Percentiles rank a stretch among this genome's conserved stretches.
Evolutionary conservation across 108 stramenopile genomes (phyloP).

Genomic region (Conticribra weissflogii): DNA sequence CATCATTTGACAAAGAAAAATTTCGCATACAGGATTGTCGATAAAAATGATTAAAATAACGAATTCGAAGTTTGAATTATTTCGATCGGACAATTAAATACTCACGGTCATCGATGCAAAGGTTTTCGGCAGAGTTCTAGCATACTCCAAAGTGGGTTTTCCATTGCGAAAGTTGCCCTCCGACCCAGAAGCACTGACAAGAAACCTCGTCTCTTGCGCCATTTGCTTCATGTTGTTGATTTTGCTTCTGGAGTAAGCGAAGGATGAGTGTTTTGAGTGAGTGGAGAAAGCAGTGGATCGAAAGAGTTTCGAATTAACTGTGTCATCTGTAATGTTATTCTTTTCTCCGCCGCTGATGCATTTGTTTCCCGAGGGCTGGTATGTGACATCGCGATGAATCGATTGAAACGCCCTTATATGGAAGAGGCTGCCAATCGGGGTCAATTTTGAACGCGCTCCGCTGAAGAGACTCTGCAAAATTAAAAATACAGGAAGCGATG

Average conservation of each 20-base stretch:
- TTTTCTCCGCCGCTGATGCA: not conserved
- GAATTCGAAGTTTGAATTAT: not conserved
- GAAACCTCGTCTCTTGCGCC: not conserved
- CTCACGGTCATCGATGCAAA: conserved; percentile 35
- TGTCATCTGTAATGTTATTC: not conserved
- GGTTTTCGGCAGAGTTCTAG: conserved; percentile 22
- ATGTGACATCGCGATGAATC: not conserved
- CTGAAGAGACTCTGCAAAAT: not conserved
- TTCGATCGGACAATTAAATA: not conserved
- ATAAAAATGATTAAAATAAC: not conserved
- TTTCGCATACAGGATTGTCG: not conserved
- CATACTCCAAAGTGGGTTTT: conserved; percentile 41
- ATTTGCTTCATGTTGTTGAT: not conserved
- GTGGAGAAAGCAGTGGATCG: conserved; percentile 5
- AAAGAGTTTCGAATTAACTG: not conserved
- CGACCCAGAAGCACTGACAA: conserved; percentile 3
- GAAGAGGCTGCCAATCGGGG: not conserved
- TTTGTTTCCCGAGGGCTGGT: not conserved
- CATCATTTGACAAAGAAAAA: not conserved
- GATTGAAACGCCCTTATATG: conserved; percentile 6
- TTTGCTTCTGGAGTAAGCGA: not conserved
- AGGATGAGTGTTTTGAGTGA: not conserved
- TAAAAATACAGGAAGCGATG: not conserved
- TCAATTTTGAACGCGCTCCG: conserved; percentile 1
- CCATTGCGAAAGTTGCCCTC: conserved; percentile 29